Conservation (phyloP, 2,329 filamentous ascomycete species). For the Parasarocladium wereldwijsianum region DNA sequence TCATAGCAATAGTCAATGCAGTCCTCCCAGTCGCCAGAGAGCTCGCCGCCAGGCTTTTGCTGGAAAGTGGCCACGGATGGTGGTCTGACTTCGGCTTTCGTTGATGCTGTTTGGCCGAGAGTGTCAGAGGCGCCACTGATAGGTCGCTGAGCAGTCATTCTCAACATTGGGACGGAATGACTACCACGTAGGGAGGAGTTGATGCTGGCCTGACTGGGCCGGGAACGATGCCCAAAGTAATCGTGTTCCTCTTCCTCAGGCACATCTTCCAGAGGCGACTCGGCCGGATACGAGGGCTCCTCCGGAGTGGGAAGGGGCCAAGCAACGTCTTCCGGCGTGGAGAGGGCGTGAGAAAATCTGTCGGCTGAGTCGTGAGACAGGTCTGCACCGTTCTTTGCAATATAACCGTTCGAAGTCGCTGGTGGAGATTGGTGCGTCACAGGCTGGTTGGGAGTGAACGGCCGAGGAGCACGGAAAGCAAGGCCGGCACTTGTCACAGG, state of each 20-base stretch:
- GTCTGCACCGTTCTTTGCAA: conserved; percentile 5
- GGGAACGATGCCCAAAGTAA: conserved; percentile 21
- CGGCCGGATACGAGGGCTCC: conserved; percentile 12
- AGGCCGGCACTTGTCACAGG: conserved; percentile 27
- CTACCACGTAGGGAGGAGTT: conserved; percentile 37
- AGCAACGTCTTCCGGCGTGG: conserved; percentile 25
- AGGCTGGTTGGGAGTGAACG: conserved; percentile 18
- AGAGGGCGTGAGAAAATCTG: conserved; percentile 23
- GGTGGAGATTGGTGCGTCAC: conserved; percentile 9
- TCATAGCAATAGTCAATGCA: conserved; percentile 60
- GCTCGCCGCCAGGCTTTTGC: too few species aligned
- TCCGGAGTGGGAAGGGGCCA: conserved; percentile 21
- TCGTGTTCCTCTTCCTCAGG: conserved; percentile 47
- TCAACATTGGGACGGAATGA: conserved; percentile 39
- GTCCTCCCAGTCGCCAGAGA: conserved; percentile 46
- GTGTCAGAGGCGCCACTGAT: conserved; percentile 38
- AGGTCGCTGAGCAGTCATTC: conserved; percentile 28
- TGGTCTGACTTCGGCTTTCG: too few species aligned
- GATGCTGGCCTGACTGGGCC: conserved; percentile 30
- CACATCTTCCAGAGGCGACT: conserved; percentile 38
- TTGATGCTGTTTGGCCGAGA: too few species aligned
- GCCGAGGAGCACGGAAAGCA: conserved; percentile 30
- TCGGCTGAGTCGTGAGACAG: conserved; percentile 12
- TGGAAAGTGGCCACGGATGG: too few species aligned
- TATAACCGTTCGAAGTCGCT: conserved; percentile 4